Conservation (phyloP, 208 protist genomes). For the Crithidia brevicula region DNA sequence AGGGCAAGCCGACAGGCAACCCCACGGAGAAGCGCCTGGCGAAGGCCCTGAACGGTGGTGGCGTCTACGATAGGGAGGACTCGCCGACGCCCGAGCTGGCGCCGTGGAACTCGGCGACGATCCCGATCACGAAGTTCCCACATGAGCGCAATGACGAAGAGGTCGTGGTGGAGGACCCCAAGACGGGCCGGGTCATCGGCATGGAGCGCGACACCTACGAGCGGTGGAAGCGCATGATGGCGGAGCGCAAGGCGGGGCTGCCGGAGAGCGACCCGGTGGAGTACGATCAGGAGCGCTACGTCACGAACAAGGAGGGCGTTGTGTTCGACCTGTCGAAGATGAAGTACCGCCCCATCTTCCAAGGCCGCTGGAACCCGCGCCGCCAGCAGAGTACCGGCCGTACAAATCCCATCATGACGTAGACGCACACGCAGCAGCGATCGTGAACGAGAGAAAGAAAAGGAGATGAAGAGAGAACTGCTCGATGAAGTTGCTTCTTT, state of each 20-base stretch:
- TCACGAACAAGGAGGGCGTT: conserved; percentile 87
- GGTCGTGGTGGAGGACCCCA: conserved; percentile 87
- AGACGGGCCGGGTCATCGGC: conserved; percentile 87
- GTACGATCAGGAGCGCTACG: conserved; percentile 90
- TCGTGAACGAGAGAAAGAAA: no score
- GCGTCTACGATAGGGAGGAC: conserved; percentile 57
- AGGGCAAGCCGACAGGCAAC: conserved; percentile 64
- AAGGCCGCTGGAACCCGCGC: conserved; percentile 85
- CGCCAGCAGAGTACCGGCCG: conserved; percentile 83
- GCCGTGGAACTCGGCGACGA: conserved; percentile 86
- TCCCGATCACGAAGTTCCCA: conserved; percentile 85
- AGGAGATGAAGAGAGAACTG: conserved; percentile 3
- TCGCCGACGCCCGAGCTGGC: conserved; percentile 54
- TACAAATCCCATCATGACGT: conserved; percentile 87
- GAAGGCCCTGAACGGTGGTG: conserved; percentile 28
- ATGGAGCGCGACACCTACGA: conserved; percentile 89
- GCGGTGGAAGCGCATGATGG: conserved; percentile 86
- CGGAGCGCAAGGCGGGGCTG: conserved; percentile 63
- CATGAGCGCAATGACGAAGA: conserved; percentile 89
- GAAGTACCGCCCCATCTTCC: conserved; percentile 86
- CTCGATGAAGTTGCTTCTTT: no score
- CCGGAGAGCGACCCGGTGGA: conserved; percentile 85
- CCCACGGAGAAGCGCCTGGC: conserved; percentile 55
- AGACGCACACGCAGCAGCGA: no score
- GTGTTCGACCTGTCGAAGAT: conserved; percentile 91